Base-by-base conservation (phyloP, 2,329 filamentous ascomycete species). In the Alternaria triticina region DNA sequence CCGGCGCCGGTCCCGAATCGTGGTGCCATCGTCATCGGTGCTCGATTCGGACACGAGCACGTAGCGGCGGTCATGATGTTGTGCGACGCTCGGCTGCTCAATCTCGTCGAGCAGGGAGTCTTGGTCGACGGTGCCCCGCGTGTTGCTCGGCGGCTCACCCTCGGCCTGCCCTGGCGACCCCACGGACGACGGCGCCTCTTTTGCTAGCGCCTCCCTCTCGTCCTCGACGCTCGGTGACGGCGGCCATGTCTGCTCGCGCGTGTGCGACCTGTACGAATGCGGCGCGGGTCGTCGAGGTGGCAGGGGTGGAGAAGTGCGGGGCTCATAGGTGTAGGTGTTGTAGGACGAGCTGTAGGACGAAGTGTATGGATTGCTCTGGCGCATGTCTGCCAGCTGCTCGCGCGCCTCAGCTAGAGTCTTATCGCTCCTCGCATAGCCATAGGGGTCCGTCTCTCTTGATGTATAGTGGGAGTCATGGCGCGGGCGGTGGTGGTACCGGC, bases 171-270 rank as follows among this genome's bases (percentile, higher is more conserved):
- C 69, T 40, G 58, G 47, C 30, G 61, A 59, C 51, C 54, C 61
- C 58, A 66, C 65, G 27, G 79, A 79, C 46, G 77, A 72, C 25
- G 83, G 83, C 70, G 87, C 79, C 74, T 94, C 91, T 74, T 85
- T 88, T 6, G 86, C 86, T 40, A 92, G 78, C 8, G 90, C 87
- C 13, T 82, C 84, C 15, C 76, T 81, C 76, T 93, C 91, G 74
- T 94, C 91, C 76, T 94, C 91, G 51, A 90, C 90, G 36, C 79
- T 88, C 5, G 91, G 89, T 17, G 84, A 83, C 2, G 90, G 90
- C 6, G 90, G 89, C 74, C 83, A 84, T 64, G 77, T 72, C 15
- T 65, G 49, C 54, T 61, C 74, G 62, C 64, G 68, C 23, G 54
- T 17, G 68, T 59, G 60, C 8, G 66, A 69, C 44, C 66, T 74